These are phyloP conservation scores for Ustilago xerochloae DNA, from an alignment of 1,284 basidiomycete genomes.

Conservation along the genomic window DNA sequence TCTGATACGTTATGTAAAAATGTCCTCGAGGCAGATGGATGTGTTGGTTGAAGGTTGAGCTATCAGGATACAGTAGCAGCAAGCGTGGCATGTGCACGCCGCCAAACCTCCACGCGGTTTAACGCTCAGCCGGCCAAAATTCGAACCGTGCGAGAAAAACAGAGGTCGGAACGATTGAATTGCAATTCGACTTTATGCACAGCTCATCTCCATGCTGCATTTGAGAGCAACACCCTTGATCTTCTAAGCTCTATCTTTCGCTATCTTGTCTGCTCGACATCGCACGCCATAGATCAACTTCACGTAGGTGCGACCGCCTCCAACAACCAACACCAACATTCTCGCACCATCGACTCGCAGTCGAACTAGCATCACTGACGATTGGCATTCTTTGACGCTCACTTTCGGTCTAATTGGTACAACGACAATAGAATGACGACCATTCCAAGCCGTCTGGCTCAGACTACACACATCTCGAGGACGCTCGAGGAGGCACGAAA, in stretches of 20 bases:
- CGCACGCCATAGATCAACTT: constrained; percentile 14
- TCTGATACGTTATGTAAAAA: too few species aligned
- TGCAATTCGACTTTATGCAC: constrained; percentile 29
- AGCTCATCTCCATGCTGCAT: constrained; percentile 25
- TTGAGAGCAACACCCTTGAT: not conserved
- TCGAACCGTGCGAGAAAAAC: constrained; percentile 40
- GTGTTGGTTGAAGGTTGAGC: not conserved
- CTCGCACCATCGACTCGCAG: not conserved
- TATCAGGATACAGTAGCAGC: not conserved
- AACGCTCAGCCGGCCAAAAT: not conserved
- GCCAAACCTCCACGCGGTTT: constrained; percentile 6
- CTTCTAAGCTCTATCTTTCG: not conserved
- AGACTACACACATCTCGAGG: constrained; percentile 71
- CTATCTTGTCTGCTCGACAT: constrained; percentile 17
- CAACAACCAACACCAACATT: not conserved
- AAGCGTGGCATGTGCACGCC: constrained; percentile 17
- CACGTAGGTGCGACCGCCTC: constrained; percentile 19
- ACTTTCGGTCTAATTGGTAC: not conserved
- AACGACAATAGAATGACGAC: constrained; percentile 75
- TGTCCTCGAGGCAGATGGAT: not conserved
- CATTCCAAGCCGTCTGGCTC: constrained; percentile 89
- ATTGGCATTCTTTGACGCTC: not conserved
- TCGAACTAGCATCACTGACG: constrained; percentile 1
- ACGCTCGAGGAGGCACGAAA: constrained; percentile 78
- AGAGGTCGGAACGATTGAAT: constrained; percentile 16